Conservation (phyloP, 78 protist species). For the Speleostelium caveatum region DNA sequence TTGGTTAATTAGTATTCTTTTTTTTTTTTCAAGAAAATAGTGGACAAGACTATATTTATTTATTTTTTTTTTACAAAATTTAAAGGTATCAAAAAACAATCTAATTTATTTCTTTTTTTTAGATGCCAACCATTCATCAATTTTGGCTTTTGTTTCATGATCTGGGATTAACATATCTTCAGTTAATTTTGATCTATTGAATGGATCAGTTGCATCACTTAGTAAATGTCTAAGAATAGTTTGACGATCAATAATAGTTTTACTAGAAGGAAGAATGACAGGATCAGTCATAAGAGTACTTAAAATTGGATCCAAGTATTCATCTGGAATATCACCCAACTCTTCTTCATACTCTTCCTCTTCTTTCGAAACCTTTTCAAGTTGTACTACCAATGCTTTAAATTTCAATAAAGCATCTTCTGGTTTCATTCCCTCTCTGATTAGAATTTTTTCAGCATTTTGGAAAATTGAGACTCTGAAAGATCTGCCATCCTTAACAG, state of each 20-base stretch:
- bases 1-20: too few relatives aligned
- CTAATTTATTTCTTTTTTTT: slow-evolving; percentile 42
- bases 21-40: too few relatives aligned
- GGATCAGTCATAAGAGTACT: slow-evolving; percentile 85
- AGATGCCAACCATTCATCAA: slow-evolving; percentile 41
- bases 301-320: slow-evolving; percentile 78
- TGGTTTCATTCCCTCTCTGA: slow-evolving; percentile 37
- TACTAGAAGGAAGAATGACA: slow-evolving; percentile 74
- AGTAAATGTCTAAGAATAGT: slow-evolving; percentile 72
- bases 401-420: slow-evolving; percentile 23
- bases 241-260: slow-evolving; percentile 66
- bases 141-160: slow-evolving; percentile 41
- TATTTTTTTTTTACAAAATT: too few relatives aligned
- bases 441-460: slow-evolving; percentile 49
- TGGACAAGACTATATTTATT: too few relatives aligned
- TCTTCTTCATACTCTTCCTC: slow-evolving; percentile 62
- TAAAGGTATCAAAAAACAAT: too few relatives aligned
- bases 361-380: slow-evolving; percentile 23
- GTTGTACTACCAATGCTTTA: slow-evolving; percentile 15
- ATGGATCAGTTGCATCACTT: slow-evolving; percentile 84
- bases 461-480: slow-evolving; percentile 42
- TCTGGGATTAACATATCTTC: slow-evolving; percentile 66
- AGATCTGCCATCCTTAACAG: slow-evolving; percentile 74
- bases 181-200: slow-evolving; percentile 66
- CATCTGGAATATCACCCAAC: slow-evolving; percentile 83